A percentile compares a stretch with the other conserved stretches of the same genome.
Conservation (phyloP, 116 monocot genomes). For the Trichopus zeylanicus region DNA sequence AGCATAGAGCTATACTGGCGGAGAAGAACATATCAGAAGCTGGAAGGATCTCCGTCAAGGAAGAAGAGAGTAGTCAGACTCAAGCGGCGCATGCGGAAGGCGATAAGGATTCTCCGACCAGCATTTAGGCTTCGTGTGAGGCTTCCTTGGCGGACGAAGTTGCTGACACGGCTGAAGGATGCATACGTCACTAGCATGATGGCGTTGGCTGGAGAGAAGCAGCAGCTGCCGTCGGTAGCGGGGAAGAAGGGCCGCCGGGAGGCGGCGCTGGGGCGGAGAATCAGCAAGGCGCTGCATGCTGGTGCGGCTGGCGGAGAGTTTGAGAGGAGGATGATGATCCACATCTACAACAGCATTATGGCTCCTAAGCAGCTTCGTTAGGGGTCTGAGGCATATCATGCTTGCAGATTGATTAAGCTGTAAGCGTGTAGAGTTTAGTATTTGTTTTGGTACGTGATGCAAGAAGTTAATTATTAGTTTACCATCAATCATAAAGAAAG, state of each 20-base stretch:
- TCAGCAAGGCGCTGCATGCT: constrained; percentile 4
- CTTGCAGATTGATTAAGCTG: too few species aligned
- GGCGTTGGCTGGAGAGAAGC: background rate
- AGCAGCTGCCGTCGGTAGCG: background rate
- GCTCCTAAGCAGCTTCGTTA: background rate
- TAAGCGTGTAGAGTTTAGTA: too few species aligned
- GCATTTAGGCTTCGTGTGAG: background rate
- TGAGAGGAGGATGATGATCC: constrained; percentile 16
- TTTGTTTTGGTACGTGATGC: too few species aligned
- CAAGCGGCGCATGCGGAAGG: background rate
- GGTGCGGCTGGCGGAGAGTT: constrained; percentile 4
- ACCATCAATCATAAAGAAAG: too few species aligned
- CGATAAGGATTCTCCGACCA: background rate
- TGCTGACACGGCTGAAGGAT: constrained; percentile 12
- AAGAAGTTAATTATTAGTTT: too few species aligned
- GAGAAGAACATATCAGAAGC: constrained; percentile 8
- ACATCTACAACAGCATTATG: constrained; percentile 17
- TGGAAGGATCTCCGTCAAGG: background rate
- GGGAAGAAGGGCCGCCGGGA: background rate
- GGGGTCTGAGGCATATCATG: too few species aligned
- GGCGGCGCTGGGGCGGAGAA: constrained; percentile 3
- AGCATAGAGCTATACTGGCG: constrained; percentile 14
- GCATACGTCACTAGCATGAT: constrained; percentile 22
- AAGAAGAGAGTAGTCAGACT: constrained; percentile 6
- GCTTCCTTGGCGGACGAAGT: constrained; percentile 6